Conservation (phyloP, 768 basidiomycete genomes). For the Leccinum broughii region DNA sequence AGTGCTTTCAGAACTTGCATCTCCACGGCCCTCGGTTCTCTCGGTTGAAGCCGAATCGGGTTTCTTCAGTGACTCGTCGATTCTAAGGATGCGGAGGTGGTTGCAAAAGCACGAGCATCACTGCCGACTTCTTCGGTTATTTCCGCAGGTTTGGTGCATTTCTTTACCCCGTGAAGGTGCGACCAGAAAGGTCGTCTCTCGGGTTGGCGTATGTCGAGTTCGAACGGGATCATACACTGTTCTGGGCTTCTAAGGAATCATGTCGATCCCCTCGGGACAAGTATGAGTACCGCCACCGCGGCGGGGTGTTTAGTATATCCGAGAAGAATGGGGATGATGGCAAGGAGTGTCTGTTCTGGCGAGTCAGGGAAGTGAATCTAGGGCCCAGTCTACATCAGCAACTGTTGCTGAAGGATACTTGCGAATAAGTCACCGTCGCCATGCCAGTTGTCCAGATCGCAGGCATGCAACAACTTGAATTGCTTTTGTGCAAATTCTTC, state of each 20-base stretch:
- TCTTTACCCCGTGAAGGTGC: slow-evolving; percentile 7
- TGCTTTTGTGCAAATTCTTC: slow-evolving; percentile 7
- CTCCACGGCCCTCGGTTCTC: slow-evolving; percentile 13
- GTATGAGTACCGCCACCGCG: slow-evolving; percentile 5
- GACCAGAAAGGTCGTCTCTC: slow-evolving; percentile 6
- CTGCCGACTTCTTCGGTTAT: slow-evolving; percentile 6
- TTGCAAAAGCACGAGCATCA: slow-evolving; percentile 34
- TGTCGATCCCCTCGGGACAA: slow-evolving; percentile 7
- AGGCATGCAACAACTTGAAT: not conserved
- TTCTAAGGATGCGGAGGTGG: slow-evolving; percentile 55
- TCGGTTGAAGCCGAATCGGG: slow-evolving; percentile 43
- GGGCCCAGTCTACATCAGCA: not conserved
- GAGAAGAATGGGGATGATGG: slow-evolving; percentile 9
- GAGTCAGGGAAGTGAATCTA: slow-evolving; percentile 16
- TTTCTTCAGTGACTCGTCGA: slow-evolving; percentile 45
- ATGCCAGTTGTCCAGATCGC: slow-evolving; percentile 6
- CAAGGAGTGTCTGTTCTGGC: slow-evolving; percentile 4
- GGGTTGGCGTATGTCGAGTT: slow-evolving; percentile 8
- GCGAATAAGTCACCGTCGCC: slow-evolving; percentile 10
- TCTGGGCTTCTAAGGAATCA: not conserved
- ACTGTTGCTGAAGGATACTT: not conserved
- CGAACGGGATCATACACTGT: slow-evolving; percentile 3
- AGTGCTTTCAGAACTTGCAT: slow-evolving; percentile 5
- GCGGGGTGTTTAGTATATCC: slow-evolving; percentile 3
- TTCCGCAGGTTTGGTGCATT: slow-evolving; percentile 1